Evolutionary conservation across 1,139 yeast genomes (phyloP).

Genomic region (Magnusiomyces fungicola): DNA sequence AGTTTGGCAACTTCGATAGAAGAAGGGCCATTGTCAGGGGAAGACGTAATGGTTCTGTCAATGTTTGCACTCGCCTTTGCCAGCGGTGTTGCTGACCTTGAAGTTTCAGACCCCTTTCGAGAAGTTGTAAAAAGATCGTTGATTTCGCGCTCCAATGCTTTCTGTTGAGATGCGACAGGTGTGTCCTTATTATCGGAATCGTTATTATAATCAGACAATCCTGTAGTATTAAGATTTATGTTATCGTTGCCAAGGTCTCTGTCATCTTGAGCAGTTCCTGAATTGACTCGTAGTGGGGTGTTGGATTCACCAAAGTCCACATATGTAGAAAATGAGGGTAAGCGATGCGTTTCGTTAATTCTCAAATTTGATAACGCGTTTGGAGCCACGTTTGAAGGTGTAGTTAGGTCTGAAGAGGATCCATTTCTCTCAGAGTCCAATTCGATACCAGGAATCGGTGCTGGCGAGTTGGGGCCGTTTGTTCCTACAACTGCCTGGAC

Average conservation of each 20-base stretch:
- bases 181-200: background rate
- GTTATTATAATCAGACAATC: background rate
- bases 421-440: background rate
- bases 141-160: constrained; percentile 4
- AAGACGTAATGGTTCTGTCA: no score
- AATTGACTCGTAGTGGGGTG: no score
- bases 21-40: no score
- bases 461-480: background rate
- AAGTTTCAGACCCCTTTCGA: no score
- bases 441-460: background rate
- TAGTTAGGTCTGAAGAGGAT: background rate
- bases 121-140: background rate
- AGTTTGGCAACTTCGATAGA: no score
- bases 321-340: background rate
- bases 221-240: background rate
- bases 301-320: background rate
- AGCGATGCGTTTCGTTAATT: background rate
- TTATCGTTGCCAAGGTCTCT: background rate
- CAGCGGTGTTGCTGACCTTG: no score
- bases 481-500: background rate
- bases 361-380: background rate
- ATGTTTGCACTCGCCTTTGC: no score
- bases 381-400: background rate
- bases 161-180: constrained; percentile 2
- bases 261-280: no score